Base-by-base conservation (phyloP, 352 stramenopile genomes). In the Halophytophthora batemanensis region DNA sequence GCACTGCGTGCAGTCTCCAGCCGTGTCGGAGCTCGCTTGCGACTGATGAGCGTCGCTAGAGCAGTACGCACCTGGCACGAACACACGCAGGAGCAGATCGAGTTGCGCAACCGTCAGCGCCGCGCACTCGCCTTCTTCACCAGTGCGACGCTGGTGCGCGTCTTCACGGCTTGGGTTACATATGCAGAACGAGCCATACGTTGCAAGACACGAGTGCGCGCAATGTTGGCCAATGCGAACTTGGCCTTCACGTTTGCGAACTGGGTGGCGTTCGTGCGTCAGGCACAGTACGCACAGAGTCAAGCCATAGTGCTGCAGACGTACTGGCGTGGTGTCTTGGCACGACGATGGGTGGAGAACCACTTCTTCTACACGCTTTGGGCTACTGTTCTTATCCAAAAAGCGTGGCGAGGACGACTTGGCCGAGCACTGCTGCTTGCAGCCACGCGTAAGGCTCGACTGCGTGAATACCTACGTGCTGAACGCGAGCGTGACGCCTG, bases 381-480 rank as follows among this genome's bases (percentile, higher is more conserved):
- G 82, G 82, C 82, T 0, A 55, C 67, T 0, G 68, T 90, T 14
- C 47, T 86, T n/a, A 77, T 90, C 25, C 80, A 93, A 37, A 89
- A 66, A 5, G 70, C 72, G 5, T 93, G 80, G 80, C 71, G 82
- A 10, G 66, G 77, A 10, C 60, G 80, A 1, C 53, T 93, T n/a
- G 72, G 64, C 0, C 67, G 66, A 28, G 56, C 68, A 2, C 59
- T 93, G 10, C 45, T 90, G 56, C 72, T 77, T 14, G 51, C 74
- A 3, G 72, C 71, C 0, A 71, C 63, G 14, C 67, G 80, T 7
- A 86, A 87, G 53, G 61, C 66, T 0, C 65, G 78, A 15, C 62
- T 93, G 5, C 69, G 74, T 2, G 82, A 90, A 42, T 93, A 89
- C 52, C 25, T 90, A 8, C 72, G 74, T 0, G 74, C 74, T 6